Conservation (phyloP, 768 basidiomycete species). For the Chlorophyllum brunneum region DNA sequence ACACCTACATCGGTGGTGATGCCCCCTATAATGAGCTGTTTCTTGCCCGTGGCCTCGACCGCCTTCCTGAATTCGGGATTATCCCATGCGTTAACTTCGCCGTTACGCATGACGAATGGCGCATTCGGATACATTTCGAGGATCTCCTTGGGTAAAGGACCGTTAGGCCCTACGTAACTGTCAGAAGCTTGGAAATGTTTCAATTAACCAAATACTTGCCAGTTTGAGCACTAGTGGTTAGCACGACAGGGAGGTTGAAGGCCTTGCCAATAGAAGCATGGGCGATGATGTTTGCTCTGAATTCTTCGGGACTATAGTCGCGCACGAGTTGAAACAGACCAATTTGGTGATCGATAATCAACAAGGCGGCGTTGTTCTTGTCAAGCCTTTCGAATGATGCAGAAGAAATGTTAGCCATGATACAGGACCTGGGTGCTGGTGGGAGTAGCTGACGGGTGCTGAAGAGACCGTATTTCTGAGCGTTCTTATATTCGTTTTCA, state of each 20-base stretch:
- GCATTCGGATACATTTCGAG: conserved; percentile 41
- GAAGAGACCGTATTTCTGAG: too few relatives aligned
- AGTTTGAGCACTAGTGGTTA: conserved; percentile 42
- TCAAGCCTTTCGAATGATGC: conserved; percentile 27
- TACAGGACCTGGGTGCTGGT: background rate
- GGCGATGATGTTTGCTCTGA: conserved; percentile 42
- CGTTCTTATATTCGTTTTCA: too few relatives aligned
- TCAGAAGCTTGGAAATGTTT: background rate
- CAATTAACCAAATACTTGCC: conserved; percentile 22
- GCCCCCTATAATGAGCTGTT: conserved; percentile 46
- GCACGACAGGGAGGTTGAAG: conserved; percentile 41
- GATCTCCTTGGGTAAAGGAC: conserved; percentile 43
- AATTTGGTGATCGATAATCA: conserved; percentile 47
- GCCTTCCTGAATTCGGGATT: conserved; percentile 43
- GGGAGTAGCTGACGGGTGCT: background rate
- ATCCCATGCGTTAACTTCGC: conserved; percentile 52
- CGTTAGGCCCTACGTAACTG: conserved; percentile 37
- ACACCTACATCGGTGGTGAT: conserved; percentile 43
- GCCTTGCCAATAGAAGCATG: conserved; percentile 43
- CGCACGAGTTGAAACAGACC: conserved; percentile 44
- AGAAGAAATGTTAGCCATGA: background rate
- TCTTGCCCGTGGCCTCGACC: conserved; percentile 44
- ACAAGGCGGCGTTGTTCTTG: conserved; percentile 39
- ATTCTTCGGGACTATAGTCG: conserved; percentile 34
- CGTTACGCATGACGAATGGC: conserved; percentile 40